Evolutionary conservation across 768 basidiomycete genomes (phyloP).

Genomic region (Pulveroboletus sp.): DNA sequence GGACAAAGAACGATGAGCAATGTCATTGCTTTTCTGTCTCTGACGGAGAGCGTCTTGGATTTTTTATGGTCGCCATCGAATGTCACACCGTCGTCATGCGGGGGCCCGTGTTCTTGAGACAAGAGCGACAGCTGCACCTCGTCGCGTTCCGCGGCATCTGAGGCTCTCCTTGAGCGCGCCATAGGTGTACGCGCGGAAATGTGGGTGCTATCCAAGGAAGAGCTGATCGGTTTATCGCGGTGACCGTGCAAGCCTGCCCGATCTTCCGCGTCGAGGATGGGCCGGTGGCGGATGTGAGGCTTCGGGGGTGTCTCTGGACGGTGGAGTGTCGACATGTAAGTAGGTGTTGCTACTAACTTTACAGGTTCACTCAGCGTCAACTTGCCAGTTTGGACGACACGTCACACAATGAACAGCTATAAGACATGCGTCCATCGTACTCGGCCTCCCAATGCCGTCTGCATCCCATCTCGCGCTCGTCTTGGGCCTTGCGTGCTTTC

Average conservation of each 20-base stretch:
- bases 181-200: conserved; percentile 53
- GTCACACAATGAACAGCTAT: conserved; percentile 12
- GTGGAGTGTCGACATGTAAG: conserved; percentile 22
- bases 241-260: conserved; percentile 22
- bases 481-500: conserved; percentile 28
- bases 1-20: conserved; percentile 85
- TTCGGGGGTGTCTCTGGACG: conserved; percentile 27
- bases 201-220: conserved; percentile 57
- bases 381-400: conserved; percentile 13
- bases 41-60: conserved; percentile 56
- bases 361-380: conserved; percentile 3
- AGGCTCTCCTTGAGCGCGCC: conserved; percentile 32
- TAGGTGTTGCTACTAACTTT: conserved; percentile 4
- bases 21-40: conserved; percentile 83
- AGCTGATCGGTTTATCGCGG: conserved; percentile 51
- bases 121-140: conserved; percentile 63
- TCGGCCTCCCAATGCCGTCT: conserved; percentile 8
- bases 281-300: conserved; percentile 28
- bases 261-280: conserved; percentile 39
- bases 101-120: conserved; percentile 50
- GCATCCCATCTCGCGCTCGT: conserved; percentile 6
- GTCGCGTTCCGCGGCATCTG: conserved; percentile 37
- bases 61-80: conserved; percentile 34
- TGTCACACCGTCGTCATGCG: conserved; percentile 35
- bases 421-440: conserved; percentile 3